phyloP scores from a whole-genome alignment of 2,329 filamentous ascomycete genomes.

The Chaetothyriales sp. region DNA sequence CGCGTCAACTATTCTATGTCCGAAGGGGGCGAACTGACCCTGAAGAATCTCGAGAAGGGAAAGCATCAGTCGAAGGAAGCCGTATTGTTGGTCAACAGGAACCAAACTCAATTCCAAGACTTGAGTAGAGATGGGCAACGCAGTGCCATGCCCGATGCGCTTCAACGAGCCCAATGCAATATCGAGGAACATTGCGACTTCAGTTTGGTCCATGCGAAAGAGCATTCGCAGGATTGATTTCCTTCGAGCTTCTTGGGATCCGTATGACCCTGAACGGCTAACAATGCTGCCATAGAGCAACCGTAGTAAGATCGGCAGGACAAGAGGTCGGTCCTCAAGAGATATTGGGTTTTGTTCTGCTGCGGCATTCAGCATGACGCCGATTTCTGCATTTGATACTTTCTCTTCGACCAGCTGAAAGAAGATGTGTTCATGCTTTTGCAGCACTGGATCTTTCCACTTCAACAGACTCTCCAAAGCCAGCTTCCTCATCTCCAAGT shows the following conservation, averaged over 20 bases:
- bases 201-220: slow-evolving; percentile 58
- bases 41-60: slow-evolving; percentile 74
- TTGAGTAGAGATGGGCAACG: slow-evolving; percentile 8
- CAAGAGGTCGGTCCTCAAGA: slow-evolving; percentile 53
- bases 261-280: slow-evolving; percentile 61
- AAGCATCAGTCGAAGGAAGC: slow-evolving; percentile 66
- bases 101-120: slow-evolving; percentile 39
- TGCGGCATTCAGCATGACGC: slow-evolving; percentile 67
- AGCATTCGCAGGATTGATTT: slow-evolving; percentile 62
- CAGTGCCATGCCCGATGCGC: slow-evolving; percentile 44
- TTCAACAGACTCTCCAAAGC: slow-evolving; percentile 72
- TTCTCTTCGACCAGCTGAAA: slow-evolving; percentile 80
- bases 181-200: slow-evolving; percentile 67
- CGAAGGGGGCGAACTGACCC: slow-evolving; percentile 54
- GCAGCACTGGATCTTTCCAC: slow-evolving; percentile 71
- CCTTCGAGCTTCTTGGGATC: slow-evolving; percentile 68
- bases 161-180: slow-evolving; percentile 64
- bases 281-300: slow-evolving; percentile 83
- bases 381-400: slow-evolving; percentile 85
- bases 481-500: slow-evolving; percentile 74
- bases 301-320: slow-evolving; percentile 78
- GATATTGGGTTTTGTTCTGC: slow-evolving; percentile 52
- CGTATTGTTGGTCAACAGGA: slow-evolving; percentile 65
- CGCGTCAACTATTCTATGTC: slow-evolving; percentile 56
- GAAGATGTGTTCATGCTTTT: slow-evolving; percentile 70